Evolutionary conservation across 257 asterid species (phyloP).

Genomic region (Penstemon eatonii): DNA sequence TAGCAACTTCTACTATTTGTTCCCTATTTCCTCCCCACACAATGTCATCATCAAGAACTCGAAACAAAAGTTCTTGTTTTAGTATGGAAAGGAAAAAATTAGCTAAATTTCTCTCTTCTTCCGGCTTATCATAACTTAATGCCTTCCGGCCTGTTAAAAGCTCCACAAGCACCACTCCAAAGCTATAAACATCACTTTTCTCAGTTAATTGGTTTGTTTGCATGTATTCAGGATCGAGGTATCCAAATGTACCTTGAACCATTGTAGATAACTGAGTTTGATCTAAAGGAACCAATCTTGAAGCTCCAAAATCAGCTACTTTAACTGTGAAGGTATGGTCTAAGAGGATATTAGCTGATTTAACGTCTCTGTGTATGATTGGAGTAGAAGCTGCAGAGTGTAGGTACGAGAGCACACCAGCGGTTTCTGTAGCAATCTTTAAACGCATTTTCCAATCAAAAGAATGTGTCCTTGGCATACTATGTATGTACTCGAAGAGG

Average conservation of each 20-base stretch:
- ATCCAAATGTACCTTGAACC: slow-evolving; percentile 39
- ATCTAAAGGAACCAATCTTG: slow-evolving; percentile 23
- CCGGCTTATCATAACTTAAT: slow-evolving; percentile 15
- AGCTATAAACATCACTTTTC: slow-evolving; percentile 39
- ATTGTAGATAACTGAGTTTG: slow-evolving; percentile 20
- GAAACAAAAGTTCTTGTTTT: neutral
- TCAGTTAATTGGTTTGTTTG: slow-evolving; percentile 22
- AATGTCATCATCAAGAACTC: slow-evolving; percentile 21
- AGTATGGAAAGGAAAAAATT: slow-evolving; percentile 20
- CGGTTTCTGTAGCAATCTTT: slow-evolving; percentile 28
- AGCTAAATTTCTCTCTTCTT: slow-evolving; percentile 25
- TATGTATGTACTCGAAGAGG: slow-evolving; percentile 29
- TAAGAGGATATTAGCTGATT: slow-evolving; percentile 29
- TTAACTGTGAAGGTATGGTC: slow-evolving; percentile 21
- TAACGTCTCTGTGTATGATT: slow-evolving; percentile 36
- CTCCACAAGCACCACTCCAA: slow-evolving; percentile 36
- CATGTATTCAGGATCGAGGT: slow-evolving; percentile 39
- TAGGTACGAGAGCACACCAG: slow-evolving; percentile 25
- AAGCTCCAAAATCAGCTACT: slow-evolving; percentile 31
- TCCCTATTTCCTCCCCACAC: neutral
- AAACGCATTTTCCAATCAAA: slow-evolving; percentile 25
- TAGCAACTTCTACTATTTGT: neutral
- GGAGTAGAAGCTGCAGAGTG: slow-evolving; percentile 33
- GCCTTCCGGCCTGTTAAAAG: slow-evolving; percentile 23
- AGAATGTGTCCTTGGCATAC: neutral